A percentile compares a stretch with the other conserved stretches of the same genome.
Evolutionary conservation across 352 stramenopile species (phyloP).

Genomic region (Peronospora farinosa): DNA sequence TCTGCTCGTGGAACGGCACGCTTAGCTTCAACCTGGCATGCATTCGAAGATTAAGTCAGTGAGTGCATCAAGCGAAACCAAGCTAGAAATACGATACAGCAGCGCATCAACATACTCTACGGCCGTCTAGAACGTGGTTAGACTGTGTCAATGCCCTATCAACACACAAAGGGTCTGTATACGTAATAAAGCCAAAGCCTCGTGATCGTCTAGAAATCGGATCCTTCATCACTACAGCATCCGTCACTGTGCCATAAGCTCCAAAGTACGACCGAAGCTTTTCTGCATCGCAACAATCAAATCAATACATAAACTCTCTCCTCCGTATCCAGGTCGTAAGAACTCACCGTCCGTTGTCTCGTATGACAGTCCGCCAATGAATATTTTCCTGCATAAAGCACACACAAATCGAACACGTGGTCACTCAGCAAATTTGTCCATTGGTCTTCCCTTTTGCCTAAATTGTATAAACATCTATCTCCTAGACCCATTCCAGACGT

Average conservation of each 20-base stretch:
- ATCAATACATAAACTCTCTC: constrained; percentile 2
- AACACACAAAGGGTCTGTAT: constrained; percentile 81
- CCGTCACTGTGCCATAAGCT: constrained; percentile 83
- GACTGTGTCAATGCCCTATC: constrained; percentile 85
- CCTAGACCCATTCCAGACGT: background rate
- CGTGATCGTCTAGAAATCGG: constrained; percentile 86
- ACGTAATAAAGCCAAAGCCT: constrained; percentile 93
- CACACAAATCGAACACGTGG: constrained; percentile 9
- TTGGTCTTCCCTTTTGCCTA: background rate
- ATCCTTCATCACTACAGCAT: constrained; percentile 92
- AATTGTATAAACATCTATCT: too few relatives aligned
- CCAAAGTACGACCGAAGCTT: constrained; percentile 88
- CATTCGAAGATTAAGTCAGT: constrained; percentile 19
- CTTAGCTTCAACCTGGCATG: constrained; percentile 84
- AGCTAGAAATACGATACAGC: background rate
- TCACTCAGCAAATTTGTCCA: constrained; percentile 1
- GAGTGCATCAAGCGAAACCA: background rate
- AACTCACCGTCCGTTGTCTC: constrained; percentile 82
- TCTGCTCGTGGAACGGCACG: constrained; percentile 85
- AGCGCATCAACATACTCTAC: constrained; percentile 47
- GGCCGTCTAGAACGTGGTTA: constrained; percentile 88
- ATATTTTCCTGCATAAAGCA: constrained; percentile 77
- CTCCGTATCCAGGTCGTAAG: background rate
- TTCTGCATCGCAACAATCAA: constrained; percentile 36
- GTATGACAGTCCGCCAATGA: constrained; percentile 87